These are phyloP conservation scores for Ogataea pilisensis DNA, from an alignment of 805 yeast species.

Conservation along the genomic window DNA sequence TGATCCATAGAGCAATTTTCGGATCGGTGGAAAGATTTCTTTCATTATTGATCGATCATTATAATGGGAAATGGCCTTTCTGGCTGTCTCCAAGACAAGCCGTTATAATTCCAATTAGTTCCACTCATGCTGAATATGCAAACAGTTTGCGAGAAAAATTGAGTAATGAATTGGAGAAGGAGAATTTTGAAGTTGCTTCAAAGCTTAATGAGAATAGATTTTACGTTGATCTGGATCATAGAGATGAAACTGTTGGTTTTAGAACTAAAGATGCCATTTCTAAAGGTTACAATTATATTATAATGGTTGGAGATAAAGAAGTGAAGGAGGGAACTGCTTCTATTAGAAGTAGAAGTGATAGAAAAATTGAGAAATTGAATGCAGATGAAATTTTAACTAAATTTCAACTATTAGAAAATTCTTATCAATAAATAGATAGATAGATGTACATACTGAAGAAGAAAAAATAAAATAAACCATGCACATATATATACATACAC, in stretches of 20 bases:
- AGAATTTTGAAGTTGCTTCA: slow-evolving; percentile 38
- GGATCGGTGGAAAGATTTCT: slow-evolving; percentile 92
- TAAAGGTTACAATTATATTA: slow-evolving; percentile 72
- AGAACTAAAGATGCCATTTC: slow-evolving; percentile 75
- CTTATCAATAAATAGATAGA: slow-evolving; percentile 32
- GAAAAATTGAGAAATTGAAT: slow-evolving; percentile 41
- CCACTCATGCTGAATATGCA: slow-evolving; percentile 55
- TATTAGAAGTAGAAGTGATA: slow-evolving; percentile 53
- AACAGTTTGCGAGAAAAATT: slow-evolving; percentile 42
- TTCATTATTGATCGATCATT: slow-evolving; percentile 87
- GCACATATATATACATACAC: too few species aligned
- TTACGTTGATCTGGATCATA: slow-evolving; percentile 68
- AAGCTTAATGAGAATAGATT: slow-evolving; percentile 58
- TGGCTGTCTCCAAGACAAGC: slow-evolving; percentile 96
- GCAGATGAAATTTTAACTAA: slow-evolving; percentile 46
- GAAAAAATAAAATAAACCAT: too few species aligned
- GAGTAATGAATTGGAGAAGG: slow-evolving; percentile 38
- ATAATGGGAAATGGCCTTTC: slow-evolving; percentile 93
- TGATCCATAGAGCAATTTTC: slow-evolving; percentile 93
- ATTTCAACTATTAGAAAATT: slow-evolving; percentile 54
- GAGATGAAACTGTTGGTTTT: slow-evolving; percentile 74
- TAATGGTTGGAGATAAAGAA: slow-evolving; percentile 89
- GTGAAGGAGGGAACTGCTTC: slow-evolving; percentile 54
- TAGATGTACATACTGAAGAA: too few species aligned
- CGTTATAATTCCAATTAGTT: slow-evolving; percentile 73